Evolutionary conservation across 2,329 filamentous ascomycete species (phyloP), one percentile per base, ranked within the genome.

Genomic region (Pseudogymnoascus sp.): DNA sequence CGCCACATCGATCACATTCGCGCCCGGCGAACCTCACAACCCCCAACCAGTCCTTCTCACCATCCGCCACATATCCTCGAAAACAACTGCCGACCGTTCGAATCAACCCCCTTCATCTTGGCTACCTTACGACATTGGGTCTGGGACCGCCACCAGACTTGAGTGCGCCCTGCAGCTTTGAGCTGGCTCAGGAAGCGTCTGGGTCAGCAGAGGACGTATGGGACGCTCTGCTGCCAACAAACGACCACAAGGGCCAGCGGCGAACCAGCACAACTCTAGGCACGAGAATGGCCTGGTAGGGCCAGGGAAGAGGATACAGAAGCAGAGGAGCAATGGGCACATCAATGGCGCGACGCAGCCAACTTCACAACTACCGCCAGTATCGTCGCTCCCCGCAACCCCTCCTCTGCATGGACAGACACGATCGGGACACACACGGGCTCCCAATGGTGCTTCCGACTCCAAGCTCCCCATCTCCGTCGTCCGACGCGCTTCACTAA

Each of bases 241-340:
- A 71, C 71, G 72, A 73, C 71, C 72, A 69, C 70, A 69, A 66
- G 72, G 70, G 66, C 81, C 80, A 78, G 80, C 80, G 74, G 77
- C 77, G 69, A 88, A 81, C 78, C 83, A 87, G 76, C 86, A 86
- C 79, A 88, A 88, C 77, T 85, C 82, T 72, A 86, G 89, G 76
- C 89, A 96, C 79, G 92, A 96, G 79, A 92, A 90, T 88, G 91
- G 91, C 73, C 82, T 91, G 76, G 88, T 92, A 82, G 87, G 87
- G 72, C 86, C 89, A 61, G 88, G 88, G 69, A 91, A 87, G 80
- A 87, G 87, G 66, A 69, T 73, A 38, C 68, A 68, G 67, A 82
- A 81, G 74, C 80, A 82, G 72, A 83, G 80, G 72, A 83, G 81
- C 65, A 82, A 80, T 76, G 78, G 79, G 69, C 76, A 83, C 71